Evolutionary conservation across 208 protist genomes (phyloP).

Genomic region (Novymonas esmeraldas): DNA sequence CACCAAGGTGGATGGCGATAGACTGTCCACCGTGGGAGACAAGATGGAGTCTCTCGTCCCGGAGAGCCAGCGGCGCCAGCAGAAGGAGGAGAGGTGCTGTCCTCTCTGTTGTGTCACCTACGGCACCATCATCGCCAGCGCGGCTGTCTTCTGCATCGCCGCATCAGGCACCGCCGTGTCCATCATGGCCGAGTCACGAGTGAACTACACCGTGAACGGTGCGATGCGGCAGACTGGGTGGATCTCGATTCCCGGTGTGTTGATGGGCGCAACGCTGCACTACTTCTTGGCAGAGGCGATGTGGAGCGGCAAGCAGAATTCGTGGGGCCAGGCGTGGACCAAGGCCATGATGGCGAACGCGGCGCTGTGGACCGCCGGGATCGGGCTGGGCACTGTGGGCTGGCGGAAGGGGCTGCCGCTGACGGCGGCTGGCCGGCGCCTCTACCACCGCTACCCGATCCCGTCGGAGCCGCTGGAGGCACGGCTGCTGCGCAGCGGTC

Average conservation of each 20-base stretch:
- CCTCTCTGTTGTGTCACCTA: slow-evolving; percentile 79
- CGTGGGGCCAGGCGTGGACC: slow-evolving; percentile 88
- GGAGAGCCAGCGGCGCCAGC: slow-evolving; percentile 19
- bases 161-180: slow-evolving; percentile 46
- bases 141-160: slow-evolving; percentile 55
- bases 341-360: slow-evolving; percentile 82
- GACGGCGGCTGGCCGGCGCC: slow-evolving; percentile 45
- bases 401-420: slow-evolving; percentile 74
- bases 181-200: slow-evolving; percentile 67
- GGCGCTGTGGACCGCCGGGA: slow-evolving; percentile 47
- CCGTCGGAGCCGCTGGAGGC: slow-evolving; percentile 71
- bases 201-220: slow-evolving; percentile 85
- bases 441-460: slow-evolving; percentile 85
- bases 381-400: slow-evolving; percentile 57
- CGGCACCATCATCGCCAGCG: slow-evolving; percentile 56
- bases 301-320: slow-evolving; percentile 79
- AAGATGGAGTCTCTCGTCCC: slow-evolving; percentile 34
- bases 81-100: slow-evolving; percentile 54
- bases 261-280: slow-evolving; percentile 75
- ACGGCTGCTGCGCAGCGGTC: slow-evolving; percentile 59
- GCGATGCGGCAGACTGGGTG: slow-evolving; percentile 73
- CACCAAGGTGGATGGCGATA: slow-evolving; percentile 67
- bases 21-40: slow-evolving; percentile 58
- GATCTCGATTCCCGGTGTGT: slow-evolving; percentile 66
- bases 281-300: slow-evolving; percentile 87